Evolutionary conservation across 208 protist species (phyloP).

Genomic region (Trypanosoma avium): DNA sequence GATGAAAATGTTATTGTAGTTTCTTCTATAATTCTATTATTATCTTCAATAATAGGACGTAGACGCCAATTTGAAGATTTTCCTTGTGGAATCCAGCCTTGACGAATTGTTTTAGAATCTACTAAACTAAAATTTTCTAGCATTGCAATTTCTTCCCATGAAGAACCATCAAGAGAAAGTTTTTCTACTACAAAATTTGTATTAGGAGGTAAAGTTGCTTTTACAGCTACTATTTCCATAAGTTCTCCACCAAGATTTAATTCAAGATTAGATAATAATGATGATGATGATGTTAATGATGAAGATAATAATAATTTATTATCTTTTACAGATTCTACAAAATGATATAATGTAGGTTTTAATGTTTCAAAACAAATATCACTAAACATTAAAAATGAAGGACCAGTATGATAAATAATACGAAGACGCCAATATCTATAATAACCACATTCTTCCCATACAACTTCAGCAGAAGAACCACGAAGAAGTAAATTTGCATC

Average conservation of each 20-base stretch:
- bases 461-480: slow-evolving; percentile 6
- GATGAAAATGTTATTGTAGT: background rate
- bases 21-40: background rate
- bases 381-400: slow-evolving; percentile 8
- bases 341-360: slow-evolving; percentile 23
- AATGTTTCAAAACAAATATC: slow-evolving; percentile 22
- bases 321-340: slow-evolving; percentile 3
- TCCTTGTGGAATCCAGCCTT: slow-evolving; percentile 35
- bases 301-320: too few relatives aligned
- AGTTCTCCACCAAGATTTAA: slow-evolving; percentile 11
- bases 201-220: slow-evolving; percentile 41
- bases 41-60: slow-evolving; percentile 17
- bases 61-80: slow-evolving; percentile 65
- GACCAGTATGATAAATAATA: slow-evolving; percentile 28
- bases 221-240: slow-evolving; percentile 43
- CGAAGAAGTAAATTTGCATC: slow-evolving; percentile 24
- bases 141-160: slow-evolving; percentile 49
- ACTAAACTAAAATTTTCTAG: slow-evolving; percentile 30
- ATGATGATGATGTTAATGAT: background rate
- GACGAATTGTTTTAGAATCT: slow-evolving; percentile 13
- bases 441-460: slow-evolving; percentile 30
- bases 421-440: slow-evolving; percentile 55
- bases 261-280: background rate
- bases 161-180: slow-evolving; percentile 58
- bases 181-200: slow-evolving; percentile 65